phyloP scores from a whole-genome alignment of 192 early-diverging fungal genomes.

The Backusella circina region DNA sequence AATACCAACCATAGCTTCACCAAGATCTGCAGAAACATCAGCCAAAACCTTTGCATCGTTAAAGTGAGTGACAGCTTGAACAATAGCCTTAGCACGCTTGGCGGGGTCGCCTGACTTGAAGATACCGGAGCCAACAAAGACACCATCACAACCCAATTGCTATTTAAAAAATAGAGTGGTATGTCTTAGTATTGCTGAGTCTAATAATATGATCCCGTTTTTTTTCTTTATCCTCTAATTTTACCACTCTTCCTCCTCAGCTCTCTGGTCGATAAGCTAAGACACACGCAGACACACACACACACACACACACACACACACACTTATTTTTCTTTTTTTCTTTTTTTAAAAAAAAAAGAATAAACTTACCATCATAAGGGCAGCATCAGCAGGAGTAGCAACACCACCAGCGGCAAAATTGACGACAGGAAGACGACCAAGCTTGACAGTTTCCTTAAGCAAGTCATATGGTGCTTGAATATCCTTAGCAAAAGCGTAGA shows the following conservation, averaged over 20 bases:
- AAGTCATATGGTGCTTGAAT: constrained; percentile 89
- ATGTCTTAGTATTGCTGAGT: neutral
- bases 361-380: constrained; percentile 84
- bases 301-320: too few relatives aligned
- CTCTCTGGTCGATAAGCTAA: neutral
- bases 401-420: constrained; percentile 98
- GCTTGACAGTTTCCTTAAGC: constrained; percentile 80
- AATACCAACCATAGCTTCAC: constrained; percentile 98
- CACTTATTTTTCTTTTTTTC: too few relatives aligned
- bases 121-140: constrained; percentile 97
- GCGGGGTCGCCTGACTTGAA: constrained; percentile 94
- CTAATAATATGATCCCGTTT: neutral
- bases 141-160: constrained; percentile 97
- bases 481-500: constrained; percentile 96
- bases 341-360: neutral
- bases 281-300: neutral
- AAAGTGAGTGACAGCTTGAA: constrained; percentile 96
- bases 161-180: neutral
- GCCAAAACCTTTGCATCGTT: constrained; percentile 87
- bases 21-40: constrained; percentile 85
- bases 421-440: constrained; percentile 93
- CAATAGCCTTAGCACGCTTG: constrained; percentile 90
- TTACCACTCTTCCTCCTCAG: neutral
- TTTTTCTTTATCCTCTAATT: neutral
- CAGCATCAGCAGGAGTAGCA: constrained; percentile 98